Base-by-base conservation (phyloP, 2,329 filamentous ascomycete genomes). In the Ophiostoma pallidulum region DNA sequence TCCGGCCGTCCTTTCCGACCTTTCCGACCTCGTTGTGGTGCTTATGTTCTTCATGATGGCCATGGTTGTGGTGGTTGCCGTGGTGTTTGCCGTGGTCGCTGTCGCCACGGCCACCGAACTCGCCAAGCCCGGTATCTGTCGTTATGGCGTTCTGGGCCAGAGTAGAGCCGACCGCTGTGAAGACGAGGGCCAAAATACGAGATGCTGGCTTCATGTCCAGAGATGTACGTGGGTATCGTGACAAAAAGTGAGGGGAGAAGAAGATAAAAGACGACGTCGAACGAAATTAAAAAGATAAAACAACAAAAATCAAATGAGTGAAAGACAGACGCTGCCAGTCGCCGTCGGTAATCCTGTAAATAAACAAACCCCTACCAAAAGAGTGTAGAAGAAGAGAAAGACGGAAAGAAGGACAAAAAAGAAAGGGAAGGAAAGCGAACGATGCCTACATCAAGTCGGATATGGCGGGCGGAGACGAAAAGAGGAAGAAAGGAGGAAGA, bases 141-240 rank as follows among this genome's bases (percentile, higher is more conserved):
- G 37, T n/a, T n/a, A n/a, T 47, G 32, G 20, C 9, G 29, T 51
- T 61, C 58, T 43, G 46, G 49, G 64, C 64, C n/a, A 60, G 16
- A 26, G 48, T 53, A 18, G 46, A 28, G 42, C 53, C 51, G 38
- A 53, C 54, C 18, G 48, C 44, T 31, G 55, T 54, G 43, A 59
- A 45, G 37, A 56, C 32, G 39, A 58, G 31, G 35, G 54, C 12
- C 38, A 48, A 35, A 46, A 55, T 29, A 29, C n/a, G 22, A 41
- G 45, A 35, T 7, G 10, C 2, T 1, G 13, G 33, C 45, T 41
- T 47, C 45, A 47, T 47, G 13, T 18, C 13, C 9, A 37, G 16
- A 10, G 7, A n/a, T 7, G 6, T 18, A 22, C 20, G 38, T 8
- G n/a, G 28, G 19, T 18, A 13, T 9, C 2, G 18, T 13, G 3